A percentile compares a stretch with the other conserved stretches of the same genome.
These are phyloP conservation scores for Metschnikowia dekortorum DNA, from an alignment of 805 yeast genomes.

Conservation along the genomic window DNA sequence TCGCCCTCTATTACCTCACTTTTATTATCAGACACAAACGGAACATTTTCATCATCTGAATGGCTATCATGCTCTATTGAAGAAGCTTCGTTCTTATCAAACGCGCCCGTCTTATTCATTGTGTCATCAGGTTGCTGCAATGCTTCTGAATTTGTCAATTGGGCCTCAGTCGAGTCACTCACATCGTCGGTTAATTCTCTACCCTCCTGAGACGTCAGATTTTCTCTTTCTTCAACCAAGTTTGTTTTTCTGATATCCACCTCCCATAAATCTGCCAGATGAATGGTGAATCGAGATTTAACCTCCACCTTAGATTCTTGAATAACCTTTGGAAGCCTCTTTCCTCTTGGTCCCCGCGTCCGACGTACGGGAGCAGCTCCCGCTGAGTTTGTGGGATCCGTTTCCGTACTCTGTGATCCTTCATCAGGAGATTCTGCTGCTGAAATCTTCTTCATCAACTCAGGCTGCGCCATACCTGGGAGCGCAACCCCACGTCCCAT, in stretches of 20 bases:
- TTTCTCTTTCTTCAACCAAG: neutral
- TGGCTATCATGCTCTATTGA: neutral
- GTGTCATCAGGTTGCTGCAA: too few species aligned
- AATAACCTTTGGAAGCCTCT: slow-evolving; percentile 60
- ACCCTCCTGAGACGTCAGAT: neutral
- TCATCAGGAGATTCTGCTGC: slow-evolving; percentile 9
- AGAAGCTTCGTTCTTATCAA: too few species aligned
- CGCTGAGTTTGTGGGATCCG: neutral
- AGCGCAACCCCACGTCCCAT: slow-evolving; percentile 48
- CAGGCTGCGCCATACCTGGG: slow-evolving; percentile 52
- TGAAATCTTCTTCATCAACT: slow-evolving; percentile 12
- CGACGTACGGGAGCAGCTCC: slow-evolving; percentile 29
- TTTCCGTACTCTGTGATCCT: slow-evolving; percentile 7
- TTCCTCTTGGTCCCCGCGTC: slow-evolving; percentile 71
- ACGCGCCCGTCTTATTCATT: neutral
- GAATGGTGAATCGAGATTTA: slow-evolving; percentile 30
- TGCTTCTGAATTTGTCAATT: neutral
- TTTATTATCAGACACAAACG: neutral
- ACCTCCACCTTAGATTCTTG: slow-evolving; percentile 36
- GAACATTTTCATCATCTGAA: neutral
- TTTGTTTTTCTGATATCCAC: slow-evolving; percentile 10
- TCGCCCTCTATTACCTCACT: neutral
- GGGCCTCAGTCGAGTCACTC: neutral
- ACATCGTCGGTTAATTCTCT: neutral
- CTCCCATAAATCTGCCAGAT: slow-evolving; percentile 37